Conservation (phyloP, 2,329 filamentous ascomycete genomes). For the Trichophyton schoenleinii region DNA sequence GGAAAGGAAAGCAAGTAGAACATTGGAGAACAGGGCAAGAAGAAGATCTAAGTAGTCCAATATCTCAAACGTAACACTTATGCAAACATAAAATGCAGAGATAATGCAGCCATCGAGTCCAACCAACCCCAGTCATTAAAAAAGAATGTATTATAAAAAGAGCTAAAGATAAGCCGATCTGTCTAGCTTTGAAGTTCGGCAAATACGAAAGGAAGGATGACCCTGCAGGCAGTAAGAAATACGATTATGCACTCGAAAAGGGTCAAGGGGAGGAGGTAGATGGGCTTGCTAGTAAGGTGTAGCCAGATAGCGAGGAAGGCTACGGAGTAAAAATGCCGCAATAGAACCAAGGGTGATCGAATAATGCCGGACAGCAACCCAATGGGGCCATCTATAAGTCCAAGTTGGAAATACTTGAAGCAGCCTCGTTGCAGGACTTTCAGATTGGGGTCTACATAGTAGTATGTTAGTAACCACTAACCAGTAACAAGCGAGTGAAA, state of each 20-base stretch:
- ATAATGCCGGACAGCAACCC: constrained; percentile 74
- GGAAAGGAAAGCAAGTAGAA: background rate
- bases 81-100: no score
- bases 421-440: constrained; percentile 75
- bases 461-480: background rate
- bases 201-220: constrained; percentile 72
- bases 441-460: constrained; percentile 49
- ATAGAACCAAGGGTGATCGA: constrained; percentile 60
- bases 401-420: constrained; percentile 77
- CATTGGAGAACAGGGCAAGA: no score
- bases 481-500: background rate
- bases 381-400: constrained; percentile 63
- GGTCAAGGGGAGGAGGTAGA: constrained; percentile 50
- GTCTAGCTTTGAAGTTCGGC: constrained; percentile 42
- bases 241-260: constrained; percentile 55
- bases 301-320: constrained; percentile 78
- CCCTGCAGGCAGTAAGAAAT: constrained; percentile 66
- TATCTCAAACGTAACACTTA: no score
- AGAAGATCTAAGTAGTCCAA: no score
- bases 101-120: no score
- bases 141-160: background rate
- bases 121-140: background rate
- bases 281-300: constrained; percentile 39
- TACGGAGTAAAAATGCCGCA: constrained; percentile 90
- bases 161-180: background rate